Conservation (phyloP, 2,329 filamentous ascomycete genomes). For the Fusarium sp. region DNA sequence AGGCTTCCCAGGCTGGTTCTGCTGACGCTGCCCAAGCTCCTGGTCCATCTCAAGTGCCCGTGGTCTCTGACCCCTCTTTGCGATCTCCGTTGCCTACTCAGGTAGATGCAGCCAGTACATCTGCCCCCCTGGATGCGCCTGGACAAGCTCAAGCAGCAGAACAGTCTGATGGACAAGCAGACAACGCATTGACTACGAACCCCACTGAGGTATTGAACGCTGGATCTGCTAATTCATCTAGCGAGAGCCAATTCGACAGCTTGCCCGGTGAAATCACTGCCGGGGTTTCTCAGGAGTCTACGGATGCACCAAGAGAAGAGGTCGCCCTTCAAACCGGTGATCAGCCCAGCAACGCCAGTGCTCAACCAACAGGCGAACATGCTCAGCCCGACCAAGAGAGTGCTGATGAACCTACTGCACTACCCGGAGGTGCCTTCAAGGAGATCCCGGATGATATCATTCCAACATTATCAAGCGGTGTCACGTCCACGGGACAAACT, state of each 20-base stretch:
- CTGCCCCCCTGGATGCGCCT: not conserved
- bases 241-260: not conserved
- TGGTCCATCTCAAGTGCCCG: slow-evolving; percentile 4
- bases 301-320: not conserved
- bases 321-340: not conserved
- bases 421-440: slow-evolving; percentile 27
- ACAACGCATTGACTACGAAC: not conserved
- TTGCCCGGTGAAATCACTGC: not conserved
- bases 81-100: slow-evolving; percentile 5
- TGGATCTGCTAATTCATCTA: slow-evolving; percentile 2
- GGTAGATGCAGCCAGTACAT: not conserved
- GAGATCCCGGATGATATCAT: slow-evolving; percentile 7
- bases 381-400: not conserved
- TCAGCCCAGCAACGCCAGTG: not conserved
- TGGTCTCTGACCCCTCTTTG: slow-evolving; percentile 4
- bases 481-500: not conserved
- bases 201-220: not conserved
- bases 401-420: not conserved
- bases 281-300: not conserved
- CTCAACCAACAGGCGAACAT: slow-evolving; percentile 2
- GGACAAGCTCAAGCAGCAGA: slow-evolving; percentile 3
- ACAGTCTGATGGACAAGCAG: slow-evolving; percentile 7
- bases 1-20: slow-evolving; percentile 2
- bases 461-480: not conserved
- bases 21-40: not conserved